These are phyloP conservation scores for Kazachstania kunashirensis DNA, from an alignment of 805 yeast genomes.

Conservation along the genomic window DNA sequence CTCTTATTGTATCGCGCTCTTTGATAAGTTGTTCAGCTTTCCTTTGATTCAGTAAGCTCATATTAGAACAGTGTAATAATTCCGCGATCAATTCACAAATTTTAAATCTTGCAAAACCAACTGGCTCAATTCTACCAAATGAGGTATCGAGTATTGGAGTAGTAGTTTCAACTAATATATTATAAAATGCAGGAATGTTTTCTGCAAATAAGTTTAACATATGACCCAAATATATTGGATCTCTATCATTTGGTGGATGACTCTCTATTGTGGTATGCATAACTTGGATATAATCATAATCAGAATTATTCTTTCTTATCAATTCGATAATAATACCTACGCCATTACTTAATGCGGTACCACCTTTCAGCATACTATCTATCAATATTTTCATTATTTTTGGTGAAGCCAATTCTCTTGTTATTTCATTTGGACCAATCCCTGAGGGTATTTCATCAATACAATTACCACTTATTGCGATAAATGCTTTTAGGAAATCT, in stretches of 20 bases:
- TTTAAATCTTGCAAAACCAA: slow-evolving; percentile 90
- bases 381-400: slow-evolving; percentile 58
- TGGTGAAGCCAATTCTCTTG: slow-evolving; percentile 80
- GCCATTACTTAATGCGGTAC: slow-evolving; percentile 84
- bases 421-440: slow-evolving; percentile 91
- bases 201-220: slow-evolving; percentile 70
- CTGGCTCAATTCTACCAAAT: slow-evolving; percentile 54
- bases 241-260: slow-evolving; percentile 88
- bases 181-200: slow-evolving; percentile 57
- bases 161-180: slow-evolving; percentile 39
- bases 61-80: slow-evolving; percentile 87
- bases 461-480: slow-evolving; percentile 87
- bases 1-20: slow-evolving; percentile 61
- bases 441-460: slow-evolving; percentile 80
- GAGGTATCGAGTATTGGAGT: slow-evolving; percentile 34
- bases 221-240: slow-evolving; percentile 86
- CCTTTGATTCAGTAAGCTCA: slow-evolving; percentile 78
- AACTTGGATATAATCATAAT: slow-evolving; percentile 85
- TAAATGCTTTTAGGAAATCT: slow-evolving; percentile 87
- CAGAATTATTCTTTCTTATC: slow-evolving; percentile 91
- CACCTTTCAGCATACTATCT: slow-evolving; percentile 67
- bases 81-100: slow-evolving; percentile 92
- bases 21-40: slow-evolving; percentile 56
- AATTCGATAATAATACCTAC: slow-evolving; percentile 92
- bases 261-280: slow-evolving; percentile 71